Evolutionary conservation across 2,329 filamentous ascomycete genomes (phyloP), one percentile per base, ranked within the genome.

Genomic region (Cordyceps farinosa): DNA sequence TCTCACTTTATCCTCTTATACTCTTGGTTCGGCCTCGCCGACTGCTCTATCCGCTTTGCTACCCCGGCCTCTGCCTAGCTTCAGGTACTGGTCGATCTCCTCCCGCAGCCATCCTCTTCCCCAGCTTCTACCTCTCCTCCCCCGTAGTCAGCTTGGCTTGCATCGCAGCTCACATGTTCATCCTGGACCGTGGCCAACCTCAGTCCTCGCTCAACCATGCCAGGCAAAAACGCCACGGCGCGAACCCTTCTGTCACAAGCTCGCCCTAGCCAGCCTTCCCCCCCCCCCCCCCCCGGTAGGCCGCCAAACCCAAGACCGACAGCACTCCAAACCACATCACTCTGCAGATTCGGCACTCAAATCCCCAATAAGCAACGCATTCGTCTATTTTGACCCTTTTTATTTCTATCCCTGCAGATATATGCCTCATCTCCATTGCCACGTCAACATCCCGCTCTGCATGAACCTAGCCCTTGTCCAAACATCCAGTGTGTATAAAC

Each of bases 381-480:
- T 42, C 34, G 27, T 59, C 15, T 22, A 50, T 27, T 47, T 27
- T 48, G 48, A 36, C 6, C 30, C 27, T 44, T 48, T 6, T 11
- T 9, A 17, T 3, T 44, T 36, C n/a, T 44, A 17, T 30, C 11
- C 38, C 53, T 36, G 53, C 53, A 42, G 30, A 9, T 53, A 61
- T 61, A 61, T 53, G 36, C 58, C 58, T 61, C 58, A 61, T 60
- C n/a, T 17, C 48, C 48, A 13, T 52, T 51, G 58, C 58, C 58
- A 61, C 58, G 58, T 61, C 58, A 53, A 61, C 30, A 32, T 34
- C 29, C 48, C 50, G 22, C 29, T 38, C n/a, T 53, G 58, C 48
- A 61, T 61, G 48, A 61, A 45, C 48, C 34, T 30, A 53, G 32
- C 13, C n/a, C 17, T 61, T 10, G 38, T 59, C 29, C 4, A 15